Evolutionary conservation across 257 asterid species (phyloP).

Genomic region (Petunia secreta): DNA sequence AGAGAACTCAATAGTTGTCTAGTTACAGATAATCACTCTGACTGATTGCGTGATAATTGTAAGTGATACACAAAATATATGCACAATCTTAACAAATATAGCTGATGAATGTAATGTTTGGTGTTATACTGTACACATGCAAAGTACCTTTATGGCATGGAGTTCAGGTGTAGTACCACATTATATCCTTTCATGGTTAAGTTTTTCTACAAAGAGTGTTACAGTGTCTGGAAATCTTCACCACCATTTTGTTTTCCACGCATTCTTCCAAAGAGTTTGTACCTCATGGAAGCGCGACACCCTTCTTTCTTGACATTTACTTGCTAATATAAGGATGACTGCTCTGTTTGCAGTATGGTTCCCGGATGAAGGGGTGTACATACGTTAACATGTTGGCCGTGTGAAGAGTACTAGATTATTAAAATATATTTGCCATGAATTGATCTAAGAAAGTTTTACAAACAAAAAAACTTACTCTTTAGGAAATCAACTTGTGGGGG

Average conservation of each 20-base stretch:
- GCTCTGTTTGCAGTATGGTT: not conserved
- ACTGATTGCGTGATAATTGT: no score
- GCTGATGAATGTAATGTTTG: not conserved
- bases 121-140: not conserved
- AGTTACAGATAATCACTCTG: no score
- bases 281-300: not conserved
- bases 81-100: not conserved
- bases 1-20: no score
- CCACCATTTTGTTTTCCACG: not conserved
- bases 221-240: not conserved
- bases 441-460: not conserved
- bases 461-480: not conserved
- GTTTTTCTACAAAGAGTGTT: not conserved
- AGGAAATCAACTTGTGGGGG: not conserved
- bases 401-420: not conserved
- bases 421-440: not conserved
- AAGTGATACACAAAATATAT: no score
- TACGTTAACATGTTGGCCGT: not conserved
- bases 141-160: not conserved
- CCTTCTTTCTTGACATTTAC: not conserved
- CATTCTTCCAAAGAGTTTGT: not conserved
- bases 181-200: not conserved
- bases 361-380: not conserved
- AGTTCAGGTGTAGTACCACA: not conserved
- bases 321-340: not conserved